Conservation (phyloP, 352 stramenopile genomes). For the Phytophthora ohioensis region DNA sequence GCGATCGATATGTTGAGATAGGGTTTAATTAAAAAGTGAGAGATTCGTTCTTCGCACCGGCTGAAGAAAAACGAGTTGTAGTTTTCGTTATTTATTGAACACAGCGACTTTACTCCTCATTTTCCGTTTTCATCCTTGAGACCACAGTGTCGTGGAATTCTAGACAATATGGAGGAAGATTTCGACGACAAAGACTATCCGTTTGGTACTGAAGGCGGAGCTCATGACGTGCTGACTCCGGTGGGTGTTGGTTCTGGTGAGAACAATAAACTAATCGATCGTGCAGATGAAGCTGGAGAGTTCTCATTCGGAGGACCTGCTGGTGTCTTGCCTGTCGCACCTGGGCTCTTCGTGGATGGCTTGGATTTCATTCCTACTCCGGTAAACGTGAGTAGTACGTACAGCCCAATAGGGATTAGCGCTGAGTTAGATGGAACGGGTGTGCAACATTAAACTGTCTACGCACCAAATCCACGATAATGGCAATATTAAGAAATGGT, state of each 20-base stretch:
- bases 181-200: slow-evolving; percentile 14
- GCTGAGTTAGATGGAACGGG: too few species aligned
- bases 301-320: slow-evolving; percentile 21
- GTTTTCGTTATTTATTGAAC: too few species aligned
- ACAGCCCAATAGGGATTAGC: too few species aligned
- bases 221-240: not conserved
- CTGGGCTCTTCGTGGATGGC: slow-evolving; percentile 20
- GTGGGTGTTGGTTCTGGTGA: slow-evolving; percentile 3
- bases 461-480: too few species aligned
- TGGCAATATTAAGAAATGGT: too few species aligned
- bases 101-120: too few species aligned
- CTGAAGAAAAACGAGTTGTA: too few species aligned
- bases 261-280: slow-evolving; percentile 12
- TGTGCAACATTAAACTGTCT: too few species aligned
- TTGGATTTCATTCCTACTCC: slow-evolving; percentile 21
- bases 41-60: too few species aligned
- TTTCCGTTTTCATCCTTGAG: not conserved
- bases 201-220: not conserved
- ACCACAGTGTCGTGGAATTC: not conserved
- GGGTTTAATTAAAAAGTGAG: too few species aligned
- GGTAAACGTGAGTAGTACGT: not conserved
- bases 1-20: too few species aligned
- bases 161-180: slow-evolving; percentile 7
- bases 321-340: slow-evolving; percentile 3
- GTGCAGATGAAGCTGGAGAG: slow-evolving; percentile 2